Evolutionary conservation across 768 basidiomycete species (phyloP), one percentile per base, ranked within the genome.

Genomic region (Hericium rajendrae): DNA sequence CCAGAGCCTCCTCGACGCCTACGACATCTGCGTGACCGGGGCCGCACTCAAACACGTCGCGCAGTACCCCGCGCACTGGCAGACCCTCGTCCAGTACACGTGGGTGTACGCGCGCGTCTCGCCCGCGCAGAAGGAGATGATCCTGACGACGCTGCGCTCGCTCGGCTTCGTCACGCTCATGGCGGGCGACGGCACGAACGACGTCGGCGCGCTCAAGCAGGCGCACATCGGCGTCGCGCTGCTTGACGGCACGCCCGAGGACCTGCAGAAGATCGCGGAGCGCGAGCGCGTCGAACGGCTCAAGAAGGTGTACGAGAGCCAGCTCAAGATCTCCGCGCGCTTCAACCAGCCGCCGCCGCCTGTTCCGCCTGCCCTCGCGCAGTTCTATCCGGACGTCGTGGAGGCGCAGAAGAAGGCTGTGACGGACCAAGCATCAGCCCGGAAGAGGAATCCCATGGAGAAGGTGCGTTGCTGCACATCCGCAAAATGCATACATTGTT

Each of bases 101-200:
- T 98, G 93, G 92, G 95, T 99, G 52, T 99, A 99, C 63, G 97
- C 97, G 24, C 92, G 95, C 37, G 95, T 98, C 15, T 95, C 95
- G 11, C 97, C 97, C 2, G 73, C 81, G 0, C 97, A 98, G 69
- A 99, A 99, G 73, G 97, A 99, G 70, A 82, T 81, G 70, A 98
- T 99, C 71, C 79, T 99, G 50, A 91, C 93, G 0, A 88, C 88
- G 6, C 76, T 98, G 54, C 94, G 94, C 69, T 77, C 78, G 2
- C 82, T 97, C 24, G 95, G 95, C 22, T 99, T 92, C 68, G 80
- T 79, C 15, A 99, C 97, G 0, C 78, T 99, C 53, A 98, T 98
- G 97, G 97, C 94, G 5, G 97, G 97, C 53, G 97, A 99, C 68
- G 97, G 97, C 32, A 99, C 97, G 4, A 98, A 99, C 68, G 97